These are phyloP conservation scores for Santalum album DNA, from an alignment of 164 flowering plant genomes.

Conservation along the genomic window DNA sequence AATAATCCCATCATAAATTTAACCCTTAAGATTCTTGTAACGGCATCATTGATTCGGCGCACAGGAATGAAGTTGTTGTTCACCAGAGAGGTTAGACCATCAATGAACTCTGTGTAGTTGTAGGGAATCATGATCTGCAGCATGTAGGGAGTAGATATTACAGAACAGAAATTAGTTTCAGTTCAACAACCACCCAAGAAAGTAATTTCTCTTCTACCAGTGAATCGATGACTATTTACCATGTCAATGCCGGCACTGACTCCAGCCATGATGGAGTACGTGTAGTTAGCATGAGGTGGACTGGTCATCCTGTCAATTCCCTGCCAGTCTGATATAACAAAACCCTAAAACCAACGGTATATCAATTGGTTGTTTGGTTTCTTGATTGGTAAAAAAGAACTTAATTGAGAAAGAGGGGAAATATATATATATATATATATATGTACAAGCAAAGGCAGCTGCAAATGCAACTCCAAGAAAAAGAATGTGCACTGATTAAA, in stretches of 20 bases:
- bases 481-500: too few species aligned
- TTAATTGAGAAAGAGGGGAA: too few species aligned
- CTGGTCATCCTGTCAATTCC: not conserved
- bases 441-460: too few species aligned
- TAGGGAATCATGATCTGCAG: constrained; percentile 19
- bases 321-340: not conserved
- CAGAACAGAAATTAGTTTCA: too few species aligned
- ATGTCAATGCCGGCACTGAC: not conserved
- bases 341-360: not conserved
- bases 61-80: constrained; percentile 9
- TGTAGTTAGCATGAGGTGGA: not conserved
- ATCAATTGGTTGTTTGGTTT: too few species aligned
- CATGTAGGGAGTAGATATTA: too few species aligned
- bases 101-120: constrained; percentile 15
- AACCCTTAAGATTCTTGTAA: constrained; percentile 7
- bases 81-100: constrained; percentile 10
- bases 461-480: too few species aligned
- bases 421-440: too few species aligned
- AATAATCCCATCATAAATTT: not conserved
- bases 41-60: constrained; percentile 22
- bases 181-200: too few species aligned
- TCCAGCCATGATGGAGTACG: not conserved
- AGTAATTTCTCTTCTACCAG: too few species aligned
- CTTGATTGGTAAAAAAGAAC: too few species aligned
- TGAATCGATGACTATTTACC: not conserved